Evolutionary conservation across 2,329 filamentous ascomycete species (phyloP).

Genomic region (Epichloe coenophiala): DNA sequence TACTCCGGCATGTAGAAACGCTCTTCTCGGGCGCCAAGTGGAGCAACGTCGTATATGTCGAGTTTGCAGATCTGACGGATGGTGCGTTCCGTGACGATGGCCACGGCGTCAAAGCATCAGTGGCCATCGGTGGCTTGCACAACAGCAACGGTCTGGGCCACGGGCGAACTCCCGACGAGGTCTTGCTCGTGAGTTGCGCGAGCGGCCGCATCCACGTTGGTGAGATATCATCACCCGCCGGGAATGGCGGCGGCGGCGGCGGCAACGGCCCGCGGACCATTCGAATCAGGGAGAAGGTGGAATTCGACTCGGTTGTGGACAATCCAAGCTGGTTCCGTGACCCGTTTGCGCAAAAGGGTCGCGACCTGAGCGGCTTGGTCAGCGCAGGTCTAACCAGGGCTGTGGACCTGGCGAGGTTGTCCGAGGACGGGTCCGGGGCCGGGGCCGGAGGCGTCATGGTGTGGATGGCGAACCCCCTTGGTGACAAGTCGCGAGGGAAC

Average conservation of each 20-base stretch:
- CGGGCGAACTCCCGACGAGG: constrained; percentile 26
- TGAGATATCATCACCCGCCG: constrained; percentile 10
- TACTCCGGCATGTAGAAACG: constrained; percentile 33
- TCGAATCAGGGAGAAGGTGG: constrained; percentile 25
- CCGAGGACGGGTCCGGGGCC: constrained; percentile 21
- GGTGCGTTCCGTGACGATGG: constrained; percentile 12
- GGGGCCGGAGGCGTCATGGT: constrained; percentile 32
- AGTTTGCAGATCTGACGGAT: constrained; percentile 17
- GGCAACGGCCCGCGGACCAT: constrained; percentile 9
- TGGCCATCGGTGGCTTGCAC: constrained; percentile 31
- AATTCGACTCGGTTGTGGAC: constrained; percentile 33
- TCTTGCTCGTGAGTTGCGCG: constrained; percentile 28
- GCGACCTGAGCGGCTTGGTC: constrained; percentile 41
- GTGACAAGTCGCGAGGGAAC: background rate
- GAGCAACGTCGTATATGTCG: constrained; percentile 34
- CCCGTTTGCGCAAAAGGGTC: constrained; percentile 27
- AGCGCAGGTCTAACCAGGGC: constrained; percentile 31
- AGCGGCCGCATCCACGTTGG: constrained; percentile 35
- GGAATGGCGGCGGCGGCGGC: constrained; percentile 4
- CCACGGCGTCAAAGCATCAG: constrained; percentile 25
- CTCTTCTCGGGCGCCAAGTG: constrained; percentile 27
- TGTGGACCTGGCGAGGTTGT: constrained; percentile 21
- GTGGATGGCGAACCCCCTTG: constrained; percentile 21
- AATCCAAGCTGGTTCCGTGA: constrained; percentile 47
- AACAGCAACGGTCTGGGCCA: constrained; percentile 45